These are phyloP conservation scores for Tetrapyrgos nigripes DNA, from an alignment of 1,284 basidiomycete species.

Conservation along the genomic window DNA sequence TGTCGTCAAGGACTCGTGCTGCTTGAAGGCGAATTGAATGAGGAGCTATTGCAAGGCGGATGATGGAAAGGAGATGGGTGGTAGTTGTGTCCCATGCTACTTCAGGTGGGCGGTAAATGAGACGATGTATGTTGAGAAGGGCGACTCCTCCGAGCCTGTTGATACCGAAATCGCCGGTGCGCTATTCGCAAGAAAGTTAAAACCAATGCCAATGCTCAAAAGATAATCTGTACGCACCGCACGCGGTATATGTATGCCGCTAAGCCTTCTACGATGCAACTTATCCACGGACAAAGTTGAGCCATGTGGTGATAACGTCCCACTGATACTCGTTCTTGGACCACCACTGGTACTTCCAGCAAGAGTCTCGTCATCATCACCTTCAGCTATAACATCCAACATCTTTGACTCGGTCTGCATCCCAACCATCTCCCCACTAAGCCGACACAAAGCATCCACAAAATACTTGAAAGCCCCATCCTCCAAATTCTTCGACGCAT, in stretches of 20 bases:
- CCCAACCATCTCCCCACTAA: slow-evolving; percentile 90
- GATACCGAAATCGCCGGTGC: slow-evolving; percentile 86
- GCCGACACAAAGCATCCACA: slow-evolving; percentile 80
- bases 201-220: slow-evolving; percentile 10
- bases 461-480: slow-evolving; percentile 86
- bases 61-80: slow-evolving; percentile 77
- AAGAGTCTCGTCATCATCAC: slow-evolving; percentile 49
- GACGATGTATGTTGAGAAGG: slow-evolving; percentile 83
- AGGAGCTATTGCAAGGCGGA: slow-evolving; percentile 71
- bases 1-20: slow-evolving; percentile 83
- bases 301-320: slow-evolving; percentile 43
- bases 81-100: slow-evolving; percentile 90
- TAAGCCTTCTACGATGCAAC: slow-evolving; percentile 75
- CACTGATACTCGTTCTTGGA: slow-evolving; percentile 19
- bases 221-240: slow-evolving; percentile 66
- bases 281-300: slow-evolving; percentile 25
- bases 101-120: slow-evolving; percentile 80
- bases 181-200: slow-evolving; percentile 47
- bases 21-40: slow-evolving; percentile 89
- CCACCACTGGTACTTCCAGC: slow-evolving; percentile 32
- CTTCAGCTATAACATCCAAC: slow-evolving; percentile 40
- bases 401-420: slow-evolving; percentile 65
- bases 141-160: slow-evolving; percentile 84
- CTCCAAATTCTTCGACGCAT: slow-evolving; percentile 83
- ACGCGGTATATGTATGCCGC: slow-evolving; percentile 83